Conservation (phyloP, 2,329 filamentous ascomycete species). For the Truncatella angustata region DNA sequence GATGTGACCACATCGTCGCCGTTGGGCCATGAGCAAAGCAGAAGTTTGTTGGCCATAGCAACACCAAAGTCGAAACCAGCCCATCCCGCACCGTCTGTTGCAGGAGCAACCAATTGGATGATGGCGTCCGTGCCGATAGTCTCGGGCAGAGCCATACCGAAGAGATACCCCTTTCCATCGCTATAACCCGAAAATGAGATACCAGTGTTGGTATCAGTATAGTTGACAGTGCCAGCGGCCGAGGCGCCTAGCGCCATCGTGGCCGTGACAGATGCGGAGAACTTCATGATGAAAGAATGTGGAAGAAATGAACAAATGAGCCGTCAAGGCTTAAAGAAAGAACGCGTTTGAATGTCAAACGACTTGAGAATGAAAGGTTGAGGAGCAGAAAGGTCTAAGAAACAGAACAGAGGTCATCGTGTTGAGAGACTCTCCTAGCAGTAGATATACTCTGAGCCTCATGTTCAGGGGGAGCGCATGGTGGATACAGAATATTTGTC, state of each 20-base stretch:
- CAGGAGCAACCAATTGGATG: conserved; percentile 46
- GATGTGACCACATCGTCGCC: conserved; percentile 35
- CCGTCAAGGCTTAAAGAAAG: conserved; percentile 14
- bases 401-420: too few relatives aligned
- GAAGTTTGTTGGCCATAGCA: conserved; percentile 44
- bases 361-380: conserved; percentile 11
- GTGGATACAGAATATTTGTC: too few relatives aligned
- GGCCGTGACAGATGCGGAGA: conserved; percentile 19
- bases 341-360: conserved; percentile 13
- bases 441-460: too few relatives aligned
- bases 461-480: too few relatives aligned
- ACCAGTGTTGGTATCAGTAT: conserved; percentile 41
- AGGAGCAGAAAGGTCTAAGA: conserved; percentile 1
- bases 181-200: conserved; percentile 41
- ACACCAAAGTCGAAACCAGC: conserved; percentile 46
- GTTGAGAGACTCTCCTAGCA: too few relatives aligned
- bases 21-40: conserved; percentile 50
- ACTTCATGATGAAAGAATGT: conserved; percentile 16
- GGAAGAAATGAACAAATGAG: conserved; percentile 12
- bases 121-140: conserved; percentile 50
- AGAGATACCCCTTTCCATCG: conserved; percentile 37
- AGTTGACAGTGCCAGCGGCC: conserved; percentile 20
- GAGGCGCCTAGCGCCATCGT: conserved; percentile 19
- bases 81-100: conserved; percentile 43
- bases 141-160: conserved; percentile 51